A percentile compares a stretch with the other conserved stretches of the same genome.
Evolutionary conservation across 75 land plant genomes (phyloP).

Genomic region (Picea glauca): DNA sequence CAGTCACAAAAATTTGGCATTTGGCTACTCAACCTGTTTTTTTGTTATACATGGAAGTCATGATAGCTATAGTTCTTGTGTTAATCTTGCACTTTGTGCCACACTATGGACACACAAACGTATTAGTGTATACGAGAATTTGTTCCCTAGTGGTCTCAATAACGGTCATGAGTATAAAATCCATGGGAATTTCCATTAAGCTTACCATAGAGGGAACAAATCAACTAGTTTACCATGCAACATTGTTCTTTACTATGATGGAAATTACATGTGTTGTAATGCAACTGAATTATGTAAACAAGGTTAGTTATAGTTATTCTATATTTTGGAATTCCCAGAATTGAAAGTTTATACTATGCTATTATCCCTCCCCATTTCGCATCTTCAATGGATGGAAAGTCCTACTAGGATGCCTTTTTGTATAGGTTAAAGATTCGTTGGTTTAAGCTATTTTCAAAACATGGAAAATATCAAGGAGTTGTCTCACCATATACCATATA

Average conservation of each 20-base stretch:
- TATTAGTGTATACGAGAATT: constrained; percentile 86
- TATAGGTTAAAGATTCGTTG: too few species aligned
- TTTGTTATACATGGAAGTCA: constrained; percentile 54
- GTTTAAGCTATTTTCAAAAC: too few species aligned
- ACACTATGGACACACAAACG: constrained; percentile 80
- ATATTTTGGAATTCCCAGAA: not conserved
- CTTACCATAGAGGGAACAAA: constrained; percentile 81
- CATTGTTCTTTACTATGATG: constrained; percentile 80
- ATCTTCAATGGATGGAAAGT: not conserved
- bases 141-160: constrained; percentile 92
- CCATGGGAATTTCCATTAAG: constrained; percentile 92
- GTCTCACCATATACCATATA: too few species aligned
- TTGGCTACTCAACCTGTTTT: constrained; percentile 78
- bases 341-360: not conserved
- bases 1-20: constrained; percentile 77
- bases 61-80: constrained; percentile 54
- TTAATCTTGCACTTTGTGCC: constrained; percentile 78
- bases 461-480: too few species aligned
- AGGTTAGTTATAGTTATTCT: constrained; percentile 40
- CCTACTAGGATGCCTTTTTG: not conserved
- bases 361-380: not conserved
- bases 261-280: constrained; percentile 75
- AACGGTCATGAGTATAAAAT: constrained; percentile 97
- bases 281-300: constrained; percentile 92
- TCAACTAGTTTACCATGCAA: constrained; percentile 71